A percentile compares a stretch with the other conserved stretches of the same genome.
phyloP scores from a whole-genome alignment of 2,329 filamentous ascomycete species.

The Monosporascus sp. region DNA sequence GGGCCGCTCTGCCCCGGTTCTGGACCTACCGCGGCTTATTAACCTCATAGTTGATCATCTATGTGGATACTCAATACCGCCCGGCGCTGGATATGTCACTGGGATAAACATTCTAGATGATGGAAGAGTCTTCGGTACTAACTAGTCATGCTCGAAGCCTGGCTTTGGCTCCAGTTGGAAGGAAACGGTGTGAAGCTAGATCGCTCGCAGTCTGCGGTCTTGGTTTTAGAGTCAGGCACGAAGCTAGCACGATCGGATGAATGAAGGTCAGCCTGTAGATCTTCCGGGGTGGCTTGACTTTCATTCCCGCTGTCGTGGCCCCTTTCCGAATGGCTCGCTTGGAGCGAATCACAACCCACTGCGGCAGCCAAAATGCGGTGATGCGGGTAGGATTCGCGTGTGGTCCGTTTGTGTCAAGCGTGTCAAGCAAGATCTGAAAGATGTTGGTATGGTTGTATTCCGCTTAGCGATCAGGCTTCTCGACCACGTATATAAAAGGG shows the following conservation, averaged over 20 bases:
- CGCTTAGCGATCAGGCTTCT: constrained; percentile 9
- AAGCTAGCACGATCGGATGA: neutral
- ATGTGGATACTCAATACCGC: neutral
- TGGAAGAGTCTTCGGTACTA: neutral
- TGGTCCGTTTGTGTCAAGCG: neutral
- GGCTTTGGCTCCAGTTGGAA: neutral
- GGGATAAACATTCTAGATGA: constrained; percentile 3
- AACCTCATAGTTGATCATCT: neutral
- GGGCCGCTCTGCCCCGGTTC: neutral
- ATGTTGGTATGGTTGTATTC: constrained; percentile 1
- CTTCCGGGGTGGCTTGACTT: constrained; percentile 4
- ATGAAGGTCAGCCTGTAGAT: constrained; percentile 10
- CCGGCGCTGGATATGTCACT: neutral
- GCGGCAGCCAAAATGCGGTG: neutral
- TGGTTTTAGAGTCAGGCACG: constrained; percentile 14
- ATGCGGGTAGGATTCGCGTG: neutral
- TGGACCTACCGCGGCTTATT: neutral
- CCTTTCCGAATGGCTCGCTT: constrained; percentile 9
- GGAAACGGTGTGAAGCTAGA: constrained; percentile 6
- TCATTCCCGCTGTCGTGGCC: constrained; percentile 13
- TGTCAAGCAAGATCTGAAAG: neutral
- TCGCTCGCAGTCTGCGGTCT: constrained; percentile 3
- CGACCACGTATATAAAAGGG: constrained; percentile 16
- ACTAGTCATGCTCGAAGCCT: neutral
- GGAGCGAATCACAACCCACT: constrained; percentile 6